Base-by-base conservation (phyloP, 768 basidiomycete species). In the Neoboletus brunneissimus region DNA sequence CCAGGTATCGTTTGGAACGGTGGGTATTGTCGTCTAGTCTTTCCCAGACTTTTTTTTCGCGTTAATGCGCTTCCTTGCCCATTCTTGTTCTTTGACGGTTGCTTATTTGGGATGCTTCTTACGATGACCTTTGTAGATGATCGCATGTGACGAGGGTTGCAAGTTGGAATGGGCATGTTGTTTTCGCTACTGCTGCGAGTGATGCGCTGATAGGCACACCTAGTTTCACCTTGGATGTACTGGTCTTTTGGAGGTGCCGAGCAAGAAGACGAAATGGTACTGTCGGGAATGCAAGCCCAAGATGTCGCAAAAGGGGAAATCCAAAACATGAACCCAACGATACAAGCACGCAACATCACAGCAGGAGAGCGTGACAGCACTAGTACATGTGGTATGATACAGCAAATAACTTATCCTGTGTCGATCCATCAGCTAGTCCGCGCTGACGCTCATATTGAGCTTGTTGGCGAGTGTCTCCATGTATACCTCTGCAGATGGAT, bases 391-490 rank as follows among this genome's bases (percentile, higher is more conserved):
- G 51, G 48, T 58, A 60, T 66, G 48, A 61, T 66, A 56, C 38
- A 53, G 40, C 22, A 35, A 51, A 66, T 63, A 57, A 66, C 37
- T 68, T 56, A 57, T 40, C 12, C 6, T 0, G 41, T 22, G 12
- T 27, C 20, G 20, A 43, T 42, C 8, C 25, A 31, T 27, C 7
- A 25, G 15, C 50, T 65, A 69, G 20, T 66, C 68, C 3, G 70
- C 65, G 32, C 62, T 55, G 38, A 77, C 77, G 50, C 68, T 75
- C 79, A 89, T 78, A 51, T 87, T 89, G 43, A 93, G 76, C 63
- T 89, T 89, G 71, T 89, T 89, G 4, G 89, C 88, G 27, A 92
- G 75, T 0, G 87, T 91, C 70, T 91, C 90, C 90, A 92, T 91
- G 64, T 90, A 93, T 2, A 91, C 81, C 68, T 91, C 91, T 91